phyloP scores from a whole-genome alignment of 2,329 filamentous ascomycete species.

The Botryosphaeria dothidea region DNA sequence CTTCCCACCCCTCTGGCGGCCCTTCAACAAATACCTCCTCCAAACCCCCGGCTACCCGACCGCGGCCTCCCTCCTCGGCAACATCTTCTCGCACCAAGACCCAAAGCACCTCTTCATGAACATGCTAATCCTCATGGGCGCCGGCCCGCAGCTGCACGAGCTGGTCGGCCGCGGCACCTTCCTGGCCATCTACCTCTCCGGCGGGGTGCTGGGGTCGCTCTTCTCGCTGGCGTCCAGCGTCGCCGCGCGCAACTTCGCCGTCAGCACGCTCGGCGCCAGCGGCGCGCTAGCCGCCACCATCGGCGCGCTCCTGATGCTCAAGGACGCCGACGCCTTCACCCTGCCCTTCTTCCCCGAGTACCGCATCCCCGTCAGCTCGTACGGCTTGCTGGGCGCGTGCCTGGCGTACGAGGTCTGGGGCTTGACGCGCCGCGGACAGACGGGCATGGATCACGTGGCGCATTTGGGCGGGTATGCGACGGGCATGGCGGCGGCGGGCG shows the following conservation, averaged over 20 bases:
- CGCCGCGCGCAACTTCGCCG: constrained; percentile 26
- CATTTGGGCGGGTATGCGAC: constrained; percentile 38
- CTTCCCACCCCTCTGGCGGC: constrained; percentile 63
- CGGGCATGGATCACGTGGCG: constrained; percentile 35
- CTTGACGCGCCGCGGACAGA: constrained; percentile 21
- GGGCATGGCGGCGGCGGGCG: constrained; percentile 29
- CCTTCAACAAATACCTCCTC: constrained; percentile 70
- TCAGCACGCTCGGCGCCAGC: constrained; percentile 34
- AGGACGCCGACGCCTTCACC: constrained; percentile 32
- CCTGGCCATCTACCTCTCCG: constrained; percentile 35
- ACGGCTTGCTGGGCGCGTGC: constrained; percentile 31
- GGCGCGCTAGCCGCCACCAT: constrained; percentile 38
- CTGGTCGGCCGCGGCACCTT: constrained; percentile 38
- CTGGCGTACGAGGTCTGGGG: constrained; percentile 28
- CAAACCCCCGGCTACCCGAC: constrained; percentile 65
- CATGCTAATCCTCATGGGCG: constrained; percentile 64
- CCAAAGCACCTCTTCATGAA: constrained; percentile 64
- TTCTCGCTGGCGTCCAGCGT: constrained; percentile 30
- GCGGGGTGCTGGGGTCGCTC: constrained; percentile 34
- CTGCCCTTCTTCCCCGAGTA: constrained; percentile 30
- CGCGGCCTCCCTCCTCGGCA: constrained; percentile 62
- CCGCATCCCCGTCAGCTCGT: constrained; percentile 29
- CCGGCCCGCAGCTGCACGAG: constrained; percentile 55
- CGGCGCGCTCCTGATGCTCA: constrained; percentile 32
- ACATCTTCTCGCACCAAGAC: constrained; percentile 69